phyloP scores from a whole-genome alignment of 2,329 filamentous ascomycete species.

The Rhynchosporium graminicola region DNA sequence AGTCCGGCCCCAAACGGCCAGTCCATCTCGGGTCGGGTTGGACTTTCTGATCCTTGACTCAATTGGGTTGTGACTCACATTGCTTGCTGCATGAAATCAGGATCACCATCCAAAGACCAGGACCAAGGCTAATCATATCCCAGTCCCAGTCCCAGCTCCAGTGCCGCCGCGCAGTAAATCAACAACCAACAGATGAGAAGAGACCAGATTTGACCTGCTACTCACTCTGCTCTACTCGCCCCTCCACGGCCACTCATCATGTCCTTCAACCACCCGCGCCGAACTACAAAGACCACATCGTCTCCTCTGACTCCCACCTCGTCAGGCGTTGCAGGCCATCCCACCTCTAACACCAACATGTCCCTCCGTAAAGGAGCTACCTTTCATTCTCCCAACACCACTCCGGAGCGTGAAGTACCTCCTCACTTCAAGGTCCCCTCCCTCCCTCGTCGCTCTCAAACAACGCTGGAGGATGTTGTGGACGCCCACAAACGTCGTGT shows the following conservation, averaged over 20 bases:
- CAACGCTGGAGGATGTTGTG: conserved; percentile 70
- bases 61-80: conserved; percentile 36
- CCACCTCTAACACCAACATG: conserved; percentile 56
- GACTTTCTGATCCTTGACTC: conserved; percentile 32
- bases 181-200: background rate
- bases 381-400: conserved; percentile 49
- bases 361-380: conserved; percentile 71
- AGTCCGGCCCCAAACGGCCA: background rate
- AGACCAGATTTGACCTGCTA: conserved; percentile 3
- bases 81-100: conserved; percentile 33
- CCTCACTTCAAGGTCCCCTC: conserved; percentile 43
- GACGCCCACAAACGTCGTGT: conserved; percentile 69
- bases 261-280: conserved; percentile 40
- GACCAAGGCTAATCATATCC: conserved; percentile 35
- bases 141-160: conserved; percentile 21
- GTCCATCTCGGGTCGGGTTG: conserved; percentile 29
- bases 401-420: conserved; percentile 44
- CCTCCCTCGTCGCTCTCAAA: conserved; percentile 67
- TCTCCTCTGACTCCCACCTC: conserved; percentile 48
- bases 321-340: conserved; percentile 45
- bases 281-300: conserved; percentile 42
- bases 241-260: conserved; percentile 38
- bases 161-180: conserved; percentile 14
- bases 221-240: conserved; percentile 21
- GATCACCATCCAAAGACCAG: conserved; percentile 13